Evolutionary conservation across 2,329 filamentous ascomycete genomes (phyloP).

Genomic region (Epichloe elymi): DNA sequence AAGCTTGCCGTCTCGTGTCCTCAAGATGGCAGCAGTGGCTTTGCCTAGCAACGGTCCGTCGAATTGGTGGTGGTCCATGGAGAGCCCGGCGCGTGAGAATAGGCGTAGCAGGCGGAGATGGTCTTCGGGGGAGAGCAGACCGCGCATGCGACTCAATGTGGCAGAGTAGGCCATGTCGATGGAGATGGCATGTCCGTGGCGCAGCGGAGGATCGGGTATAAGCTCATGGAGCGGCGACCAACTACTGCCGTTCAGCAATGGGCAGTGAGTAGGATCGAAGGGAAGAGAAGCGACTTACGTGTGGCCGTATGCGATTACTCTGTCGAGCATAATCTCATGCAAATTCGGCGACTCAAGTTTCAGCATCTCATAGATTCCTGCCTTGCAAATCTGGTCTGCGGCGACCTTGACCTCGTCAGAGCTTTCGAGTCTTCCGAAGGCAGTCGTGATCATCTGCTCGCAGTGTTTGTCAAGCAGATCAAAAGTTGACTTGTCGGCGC

Average conservation of each 20-base stretch:
- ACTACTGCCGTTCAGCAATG: constrained; percentile 17
- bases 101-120: constrained; percentile 50
- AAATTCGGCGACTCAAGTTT: constrained; percentile 61
- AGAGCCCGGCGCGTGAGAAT: constrained; percentile 56
- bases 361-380: constrained; percentile 59
- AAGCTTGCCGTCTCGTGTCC: constrained; percentile 55
- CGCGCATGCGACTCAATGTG: constrained; percentile 50
- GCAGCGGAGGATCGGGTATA: constrained; percentile 52
- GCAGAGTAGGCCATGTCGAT: constrained; percentile 68
- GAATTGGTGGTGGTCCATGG: constrained; percentile 58
- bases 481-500: constrained; percentile 52
- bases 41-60: constrained; percentile 51
- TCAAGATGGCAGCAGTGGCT: constrained; percentile 55
- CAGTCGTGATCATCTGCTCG: constrained; percentile 51
- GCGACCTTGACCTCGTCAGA: constrained; percentile 19
- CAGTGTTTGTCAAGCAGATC: constrained; percentile 56
- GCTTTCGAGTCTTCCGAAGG: constrained; percentile 49
- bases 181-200: constrained; percentile 61
- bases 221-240: constrained; percentile 64
- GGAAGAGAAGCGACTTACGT: constrained; percentile 30
- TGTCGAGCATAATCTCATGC: constrained; percentile 58
- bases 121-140: constrained; percentile 46
- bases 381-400: constrained; percentile 54
- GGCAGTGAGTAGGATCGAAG: background rate
- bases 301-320: constrained; percentile 62